Evolutionary conservation across 2,329 filamentous ascomycete species (phyloP).

Genomic region (Ophiostoma quercus): DNA sequence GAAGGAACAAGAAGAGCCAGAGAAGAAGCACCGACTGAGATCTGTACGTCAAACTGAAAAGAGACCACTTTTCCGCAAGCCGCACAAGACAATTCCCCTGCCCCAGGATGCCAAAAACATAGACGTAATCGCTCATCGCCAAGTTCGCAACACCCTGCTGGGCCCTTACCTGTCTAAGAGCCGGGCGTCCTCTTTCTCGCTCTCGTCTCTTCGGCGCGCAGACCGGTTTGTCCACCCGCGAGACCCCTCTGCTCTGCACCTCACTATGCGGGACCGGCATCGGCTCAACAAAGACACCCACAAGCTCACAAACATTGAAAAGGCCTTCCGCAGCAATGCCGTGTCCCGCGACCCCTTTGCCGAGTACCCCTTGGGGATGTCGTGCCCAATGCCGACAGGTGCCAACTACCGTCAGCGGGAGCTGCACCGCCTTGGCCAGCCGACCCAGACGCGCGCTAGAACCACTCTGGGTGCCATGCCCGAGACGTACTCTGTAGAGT

Average conservation of each 20-base stretch:
- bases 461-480: conserved; percentile 30
- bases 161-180: neutral
- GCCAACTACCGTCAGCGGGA: conserved; percentile 29
- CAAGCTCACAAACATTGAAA: conserved; percentile 42
- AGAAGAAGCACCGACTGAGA: neutral
- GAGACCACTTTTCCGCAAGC: neutral
- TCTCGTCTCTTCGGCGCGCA: conserved; percentile 30
- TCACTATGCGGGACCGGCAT: conserved; percentile 42
- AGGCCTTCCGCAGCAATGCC: conserved; percentile 40
- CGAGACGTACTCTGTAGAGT: conserved; percentile 19
- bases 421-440: conserved; percentile 32
- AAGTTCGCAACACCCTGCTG: neutral
- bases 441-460: conserved; percentile 29
- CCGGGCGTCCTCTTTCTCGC: conserved; percentile 9
- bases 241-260: conserved; percentile 28
- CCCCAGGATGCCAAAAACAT: neutral
- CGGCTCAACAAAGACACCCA: conserved; percentile 41
- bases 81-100: neutral
- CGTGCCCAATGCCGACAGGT: conserved; percentile 28
- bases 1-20: neutral
- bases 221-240: conserved; percentile 51
- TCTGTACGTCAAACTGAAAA: neutral
- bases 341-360: conserved; percentile 43
- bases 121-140: conserved; percentile 20
- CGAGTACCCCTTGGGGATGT: conserved; percentile 32